These are phyloP conservation scores for Theobroma cacao DNA, from an alignment of 345 rosid species.

Conservation along the genomic window DNA sequence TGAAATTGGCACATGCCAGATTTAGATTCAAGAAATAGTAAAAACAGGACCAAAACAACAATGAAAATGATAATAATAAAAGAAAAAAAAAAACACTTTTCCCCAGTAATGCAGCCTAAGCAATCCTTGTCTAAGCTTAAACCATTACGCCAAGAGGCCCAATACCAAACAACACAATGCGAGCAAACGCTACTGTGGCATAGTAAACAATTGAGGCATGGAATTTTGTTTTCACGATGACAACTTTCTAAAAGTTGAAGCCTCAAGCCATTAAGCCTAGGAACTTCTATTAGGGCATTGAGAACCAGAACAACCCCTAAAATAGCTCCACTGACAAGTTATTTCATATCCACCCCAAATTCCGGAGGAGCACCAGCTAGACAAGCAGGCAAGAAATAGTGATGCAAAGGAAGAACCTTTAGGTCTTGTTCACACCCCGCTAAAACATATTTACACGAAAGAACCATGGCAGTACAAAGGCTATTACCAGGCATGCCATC, in stretches of 20 bases:
- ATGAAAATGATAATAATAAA: background rate
- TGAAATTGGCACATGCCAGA: background rate
- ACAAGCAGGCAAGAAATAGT: background rate
- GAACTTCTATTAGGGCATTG: background rate
- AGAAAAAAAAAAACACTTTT: background rate
- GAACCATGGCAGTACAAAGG: constrained; percentile 72
- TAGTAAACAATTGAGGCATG: no score
- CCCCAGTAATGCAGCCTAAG: constrained; percentile 7
- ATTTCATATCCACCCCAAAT: background rate
- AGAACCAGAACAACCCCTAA: background rate
- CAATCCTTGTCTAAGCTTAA: constrained; percentile 3
- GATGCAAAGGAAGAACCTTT: constrained; percentile 5
- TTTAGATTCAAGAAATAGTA: background rate
- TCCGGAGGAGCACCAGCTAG: background rate
- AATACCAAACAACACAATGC: background rate
- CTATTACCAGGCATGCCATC: constrained; percentile 67
- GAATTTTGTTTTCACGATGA: background rate
- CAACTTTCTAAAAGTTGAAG: background rate
- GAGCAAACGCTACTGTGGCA: background rate
- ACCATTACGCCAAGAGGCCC: background rate
- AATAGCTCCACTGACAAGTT: background rate
- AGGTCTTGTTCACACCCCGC: background rate
- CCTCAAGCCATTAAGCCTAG: background rate
- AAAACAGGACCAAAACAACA: background rate
- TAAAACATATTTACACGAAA: constrained; percentile 59